These are phyloP conservation scores for Stevia rebaudiana DNA, from an alignment of 140 eudicot genomes.

Conservation along the genomic window DNA sequence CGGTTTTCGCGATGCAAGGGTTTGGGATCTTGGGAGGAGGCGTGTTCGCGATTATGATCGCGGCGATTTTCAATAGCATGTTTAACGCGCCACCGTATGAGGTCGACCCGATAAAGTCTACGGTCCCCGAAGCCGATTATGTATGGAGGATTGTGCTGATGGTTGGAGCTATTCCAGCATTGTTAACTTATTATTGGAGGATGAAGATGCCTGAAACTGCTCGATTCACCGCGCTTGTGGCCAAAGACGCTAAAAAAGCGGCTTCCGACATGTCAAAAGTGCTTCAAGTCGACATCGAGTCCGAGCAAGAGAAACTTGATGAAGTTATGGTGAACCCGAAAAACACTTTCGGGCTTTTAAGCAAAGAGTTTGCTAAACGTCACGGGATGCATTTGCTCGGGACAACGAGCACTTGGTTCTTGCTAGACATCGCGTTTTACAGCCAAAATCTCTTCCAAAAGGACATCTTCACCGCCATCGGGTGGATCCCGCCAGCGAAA, in stretches of 20 bases:
- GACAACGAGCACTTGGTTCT: constrained; percentile 69
- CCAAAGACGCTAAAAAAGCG: no score
- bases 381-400: constrained; percentile 66
- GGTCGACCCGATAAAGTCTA: not conserved
- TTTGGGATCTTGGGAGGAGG: not conserved
- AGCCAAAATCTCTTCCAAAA: constrained; percentile 82
- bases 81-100: not conserved
- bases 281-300: no score
- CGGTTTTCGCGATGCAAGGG: not conserved
- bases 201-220: no score
- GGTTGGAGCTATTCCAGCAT: not conserved
- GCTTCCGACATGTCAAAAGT: no score
- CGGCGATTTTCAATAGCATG: not conserved
- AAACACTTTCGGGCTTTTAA: no score
- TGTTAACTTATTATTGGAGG: not conserved
- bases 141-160: not conserved
- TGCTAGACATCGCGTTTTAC: constrained; percentile 73
- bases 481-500: constrained; percentile 75
- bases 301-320: no score
- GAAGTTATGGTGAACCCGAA: no score
- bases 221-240: no score
- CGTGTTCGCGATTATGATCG: not conserved
- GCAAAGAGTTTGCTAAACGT: no score
- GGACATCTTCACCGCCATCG: constrained; percentile 67
- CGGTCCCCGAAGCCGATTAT: not conserved